Base-by-base conservation (phyloP, 345 rosid genomes). In the Anastatica hierochuntica region DNA sequence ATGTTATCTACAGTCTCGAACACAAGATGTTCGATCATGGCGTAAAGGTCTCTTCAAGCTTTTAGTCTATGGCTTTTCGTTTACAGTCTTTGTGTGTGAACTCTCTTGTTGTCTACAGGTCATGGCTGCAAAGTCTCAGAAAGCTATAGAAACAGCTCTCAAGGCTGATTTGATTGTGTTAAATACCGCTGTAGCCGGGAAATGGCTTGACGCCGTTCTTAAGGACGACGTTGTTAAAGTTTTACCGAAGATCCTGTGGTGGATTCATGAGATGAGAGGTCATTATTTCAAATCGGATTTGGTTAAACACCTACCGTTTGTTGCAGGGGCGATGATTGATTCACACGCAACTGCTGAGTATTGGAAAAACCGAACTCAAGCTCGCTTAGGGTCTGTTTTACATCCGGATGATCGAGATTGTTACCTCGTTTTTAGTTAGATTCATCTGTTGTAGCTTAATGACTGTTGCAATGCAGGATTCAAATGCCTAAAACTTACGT, bases 231-330 rank as follows among this genome's bases (percentile, higher is more conserved):
- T 80, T 62, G 55, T 66, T 53, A 49, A 34, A 23, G 87, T 90
- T 72, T 81, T 90, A 49, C 94, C 94, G 1, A 90, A 90, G 68
- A 72, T 84, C 24, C 74, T 90, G 40, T 90, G 96, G 94, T 90
- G 97, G 97, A 90, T 90, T 67, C 97, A 90, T 60, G 97, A 90
- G 61, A 86, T 86, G 97, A 82, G 96, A 40, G 97, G 97, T 53
- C 88, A 86, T 54, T 90, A 90, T 64, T 90, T 90, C 72, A 86
- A 82, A 46, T 39, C 77, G 31, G 97, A 90, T 46, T 82, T 78
- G 69, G 86, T 86, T 52, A 82, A 82, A 76, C 94, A 90, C 77
- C 95, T 90, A 12, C 97, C 95, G 53, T 74, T 68, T 43, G 95
- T 86, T 67, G 90, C 90, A 7, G 95, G 90, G 35, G 86, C 90